Conservation (phyloP, 108 stramenopile species). For the Poteriospumella lacustris region DNA sequence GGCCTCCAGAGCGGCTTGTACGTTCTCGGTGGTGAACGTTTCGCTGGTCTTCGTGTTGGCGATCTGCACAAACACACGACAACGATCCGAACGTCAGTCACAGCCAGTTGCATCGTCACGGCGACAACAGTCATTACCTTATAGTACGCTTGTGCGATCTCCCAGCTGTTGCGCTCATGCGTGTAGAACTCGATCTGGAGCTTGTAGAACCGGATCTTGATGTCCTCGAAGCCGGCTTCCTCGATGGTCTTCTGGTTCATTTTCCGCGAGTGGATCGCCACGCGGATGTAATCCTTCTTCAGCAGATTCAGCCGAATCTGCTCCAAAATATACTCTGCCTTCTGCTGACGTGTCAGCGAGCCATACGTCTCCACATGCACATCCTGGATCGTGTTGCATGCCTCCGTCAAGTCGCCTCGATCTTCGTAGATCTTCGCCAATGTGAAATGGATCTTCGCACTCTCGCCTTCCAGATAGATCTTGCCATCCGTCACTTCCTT, state of each 20-base stretch:
- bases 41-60: not conserved
- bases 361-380: constrained; percentile 98
- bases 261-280: constrained; percentile 87
- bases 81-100: no score
- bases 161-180: constrained; percentile 82
- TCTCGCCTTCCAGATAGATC: constrained; percentile 93
- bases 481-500: constrained; percentile 92
- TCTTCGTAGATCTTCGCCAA: constrained; percentile 72
- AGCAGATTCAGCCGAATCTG: constrained; percentile 88
- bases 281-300: constrained; percentile 88
- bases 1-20: constrained; percentile 72
- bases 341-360: constrained; percentile 85
- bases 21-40: constrained; percentile 26
- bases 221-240: constrained; percentile 78
- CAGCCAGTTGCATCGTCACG: no score
- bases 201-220: constrained; percentile 78
- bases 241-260: constrained; percentile 76
- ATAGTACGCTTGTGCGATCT: constrained; percentile 81
- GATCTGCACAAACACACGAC: no score
- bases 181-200: constrained; percentile 81
- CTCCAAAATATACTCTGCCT: constrained; percentile 96
- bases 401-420: constrained; percentile 64
- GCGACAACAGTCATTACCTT: constrained; percentile 24
- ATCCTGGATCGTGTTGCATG: constrained; percentile 86
- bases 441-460: constrained; percentile 75